These are phyloP conservation scores for Rhododendron simsii DNA, from an alignment of 148 eudicot species.

Conservation along the genomic window DNA sequence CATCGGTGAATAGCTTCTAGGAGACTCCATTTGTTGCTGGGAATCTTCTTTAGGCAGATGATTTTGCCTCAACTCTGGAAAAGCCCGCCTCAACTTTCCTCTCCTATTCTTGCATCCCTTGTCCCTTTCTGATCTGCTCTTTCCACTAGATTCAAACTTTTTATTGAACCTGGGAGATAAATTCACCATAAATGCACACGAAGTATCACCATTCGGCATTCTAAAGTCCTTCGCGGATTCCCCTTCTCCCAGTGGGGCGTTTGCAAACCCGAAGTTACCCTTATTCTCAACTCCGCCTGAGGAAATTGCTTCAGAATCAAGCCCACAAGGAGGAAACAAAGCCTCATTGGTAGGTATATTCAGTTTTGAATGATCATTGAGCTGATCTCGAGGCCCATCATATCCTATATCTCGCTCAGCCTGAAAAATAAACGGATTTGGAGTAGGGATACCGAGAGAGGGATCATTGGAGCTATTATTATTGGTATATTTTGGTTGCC, in stretches of 20 bases:
- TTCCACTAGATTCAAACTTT: slow-evolving; percentile 28
- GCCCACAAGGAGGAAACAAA: slow-evolving; percentile 24
- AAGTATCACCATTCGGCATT: slow-evolving; percentile 32
- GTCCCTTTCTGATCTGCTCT: slow-evolving; percentile 29
- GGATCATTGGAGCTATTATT: slow-evolving; percentile 9
- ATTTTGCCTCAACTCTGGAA: slow-evolving; percentile 23
- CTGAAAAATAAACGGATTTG: slow-evolving; percentile 24
- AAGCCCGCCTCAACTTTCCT: slow-evolving; percentile 38
- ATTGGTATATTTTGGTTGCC: slow-evolving; percentile 8
- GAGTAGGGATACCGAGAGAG: slow-evolving; percentile 16
- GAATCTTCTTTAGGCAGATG: slow-evolving; percentile 29
- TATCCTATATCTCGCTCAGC: slow-evolving; percentile 11
- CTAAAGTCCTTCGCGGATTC: slow-evolving; percentile 30
- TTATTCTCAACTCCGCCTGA: slow-evolving; percentile 26
- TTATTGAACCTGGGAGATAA: slow-evolving; percentile 28
- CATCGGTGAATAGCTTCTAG: slow-evolving; percentile 81
- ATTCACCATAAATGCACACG: slow-evolving; percentile 40
- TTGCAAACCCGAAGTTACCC: slow-evolving; percentile 24
- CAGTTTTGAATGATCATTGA: slow-evolving; percentile 20
- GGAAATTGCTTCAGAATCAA: slow-evolving; percentile 28
- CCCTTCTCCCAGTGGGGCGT: slow-evolving; percentile 16
- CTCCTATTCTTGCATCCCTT: slow-evolving; percentile 40
- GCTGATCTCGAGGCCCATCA: slow-evolving; percentile 12
- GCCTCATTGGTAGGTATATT: slow-evolving; percentile 17
- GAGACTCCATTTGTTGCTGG: slow-evolving; percentile 32